Base-by-base conservation (phyloP, 495 filamentous ascomycete genomes). In the Aspergillus haitiensis region DNA sequence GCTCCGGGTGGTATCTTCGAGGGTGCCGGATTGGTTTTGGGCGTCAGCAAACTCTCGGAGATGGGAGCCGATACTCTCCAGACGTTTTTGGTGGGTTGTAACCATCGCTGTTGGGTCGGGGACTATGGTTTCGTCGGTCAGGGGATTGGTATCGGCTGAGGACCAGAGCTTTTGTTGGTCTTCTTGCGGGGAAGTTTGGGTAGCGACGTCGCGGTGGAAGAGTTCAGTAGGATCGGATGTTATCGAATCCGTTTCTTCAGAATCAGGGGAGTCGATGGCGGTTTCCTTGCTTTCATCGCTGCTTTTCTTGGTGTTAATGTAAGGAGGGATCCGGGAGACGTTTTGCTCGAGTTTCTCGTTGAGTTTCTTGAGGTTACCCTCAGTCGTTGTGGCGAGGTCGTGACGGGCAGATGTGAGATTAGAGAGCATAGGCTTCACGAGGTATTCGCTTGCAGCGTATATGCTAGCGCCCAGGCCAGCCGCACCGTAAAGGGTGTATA, bases 181-280 rank as follows among this genome's bases (percentile, higher is more conserved):
- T 18, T 55, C 31, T 31, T 62, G 56, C 11, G 59, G 57, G 0
- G 84, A 84, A 0, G 86, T 88, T 0, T 98, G 94, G 1, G 92
- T 91, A 27, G 87, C 91, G 45, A 91, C 81, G 64, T 97, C 93
- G 11, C 92, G 84, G 73, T 96, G 91, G 79, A 93, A 98, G 59
- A 97, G 84, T 69, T 95, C 91, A 2, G 90, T 88, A 0, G 91
- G 90, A 67, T 89, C 87, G 3, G 81, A 85, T 50, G 76, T 76
- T 18, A 79, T 63, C 34, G 79, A 80, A 36, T 74, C 78, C 16
- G 59, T 67, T 36, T 78, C 75, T 8, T 69, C 71, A 27, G 21
- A 27, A 27, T 27, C 21, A 27, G 21, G 21, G 21, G 21, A 27
- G 8, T 60, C 63, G 12, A 49, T 8, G 56, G n/a, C 85, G 4